Percentiles rank a stretch among this genome's conserved stretches.
Evolutionary conservation across 306 rosid genomes (phyloP).

Genomic region (Luffa acutangula): DNA sequence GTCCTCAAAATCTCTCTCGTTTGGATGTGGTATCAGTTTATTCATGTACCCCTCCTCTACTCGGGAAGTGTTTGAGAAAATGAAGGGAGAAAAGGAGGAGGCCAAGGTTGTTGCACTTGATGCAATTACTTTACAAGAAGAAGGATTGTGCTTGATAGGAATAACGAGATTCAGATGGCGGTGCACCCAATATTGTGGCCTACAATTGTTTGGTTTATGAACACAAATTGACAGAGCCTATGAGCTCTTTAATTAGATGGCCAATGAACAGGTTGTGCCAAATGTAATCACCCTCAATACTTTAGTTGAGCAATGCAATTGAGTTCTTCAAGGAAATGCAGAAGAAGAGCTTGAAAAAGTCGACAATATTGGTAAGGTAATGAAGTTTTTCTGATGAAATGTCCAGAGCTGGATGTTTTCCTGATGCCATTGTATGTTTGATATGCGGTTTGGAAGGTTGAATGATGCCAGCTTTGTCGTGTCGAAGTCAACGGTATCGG

Average conservation of each 20-base stretch:
- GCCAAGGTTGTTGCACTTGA: conserved; percentile 37
- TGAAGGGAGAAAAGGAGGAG: conserved; percentile 30
- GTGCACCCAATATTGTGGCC: conserved; percentile 38
- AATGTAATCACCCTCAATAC: conserved; percentile 42
- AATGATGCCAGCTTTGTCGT: conserved; percentile 55
- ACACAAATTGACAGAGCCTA: conserved; percentile 39
- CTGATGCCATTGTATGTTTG: conserved; percentile 57
- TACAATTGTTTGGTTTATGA: conserved; percentile 71
- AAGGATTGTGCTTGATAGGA: conserved; percentile 46
- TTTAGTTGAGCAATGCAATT: conserved; percentile 29
- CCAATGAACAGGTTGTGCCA: conserved; percentile 35
- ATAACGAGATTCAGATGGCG: conserved; percentile 34
- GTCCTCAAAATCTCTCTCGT: too few relatives aligned
- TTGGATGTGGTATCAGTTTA: too few relatives aligned
- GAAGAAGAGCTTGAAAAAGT: conserved; percentile 45
- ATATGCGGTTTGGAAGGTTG: conserved; percentile 73
- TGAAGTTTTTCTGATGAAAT: conserved; percentile 48
- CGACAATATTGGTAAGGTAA: conserved; percentile 52
- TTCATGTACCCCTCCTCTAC: too few relatives aligned
- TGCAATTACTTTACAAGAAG: conserved; percentile 47
- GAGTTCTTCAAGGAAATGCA: conserved; percentile 45
- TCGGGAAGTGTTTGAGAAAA: conserved; percentile 31
- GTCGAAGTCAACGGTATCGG: conserved; percentile 52
- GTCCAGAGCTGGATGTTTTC: conserved; percentile 37
- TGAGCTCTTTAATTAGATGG: conserved; percentile 49